Evolutionary conservation across 2,329 filamentous ascomycete genomes (phyloP).

Genomic region (Leptographium lundbergii): DNA sequence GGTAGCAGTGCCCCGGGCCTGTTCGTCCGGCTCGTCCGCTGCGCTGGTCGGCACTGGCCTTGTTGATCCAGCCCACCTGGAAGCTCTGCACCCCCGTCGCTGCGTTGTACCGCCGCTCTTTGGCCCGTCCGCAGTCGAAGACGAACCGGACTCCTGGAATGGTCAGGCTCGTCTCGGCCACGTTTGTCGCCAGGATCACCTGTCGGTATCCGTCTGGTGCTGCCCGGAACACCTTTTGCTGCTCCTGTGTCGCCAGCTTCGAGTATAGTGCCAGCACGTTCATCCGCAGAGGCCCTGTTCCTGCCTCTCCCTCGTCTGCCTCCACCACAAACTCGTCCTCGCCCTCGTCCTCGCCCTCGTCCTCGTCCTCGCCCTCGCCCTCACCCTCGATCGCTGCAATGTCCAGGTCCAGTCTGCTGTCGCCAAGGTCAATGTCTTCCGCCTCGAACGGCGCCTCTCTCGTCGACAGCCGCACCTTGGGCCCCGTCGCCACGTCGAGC

Average conservation of each 20-base stretch:
- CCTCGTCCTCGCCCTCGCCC: conserved; percentile 38
- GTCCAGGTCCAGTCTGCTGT: conserved; percentile 19
- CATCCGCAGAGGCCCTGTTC: conserved; percentile 56
- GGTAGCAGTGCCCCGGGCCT: conserved; percentile 89
- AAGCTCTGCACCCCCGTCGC: conserved; percentile 89
- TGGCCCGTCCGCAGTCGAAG: conserved; percentile 85
- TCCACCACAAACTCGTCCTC: conserved; percentile 49
- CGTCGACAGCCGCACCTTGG: conserved; percentile 62
- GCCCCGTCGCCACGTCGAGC: conserved; percentile 41
- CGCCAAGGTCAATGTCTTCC: conserved; percentile 77
- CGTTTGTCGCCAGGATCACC: conserved; percentile 87
- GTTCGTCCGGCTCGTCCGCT: conserved; percentile 91
- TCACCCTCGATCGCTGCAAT: conserved; percentile 18
- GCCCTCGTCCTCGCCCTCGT: conserved; percentile 45
- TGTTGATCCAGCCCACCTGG: conserved; percentile 92
- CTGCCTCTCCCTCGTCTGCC: conserved; percentile 39
- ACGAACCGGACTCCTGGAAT: conserved; percentile 94
- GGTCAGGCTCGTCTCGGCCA: conserved; percentile 92
- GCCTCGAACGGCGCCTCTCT: conserved; percentile 68
- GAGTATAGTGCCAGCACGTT: conserved; percentile 93
- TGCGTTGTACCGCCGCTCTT: conserved; percentile 83
- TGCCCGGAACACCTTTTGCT: conserved; percentile 79
- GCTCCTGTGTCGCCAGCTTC: conserved; percentile 77
- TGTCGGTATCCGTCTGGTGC: conserved; percentile 72
- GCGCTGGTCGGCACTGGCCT: conserved; percentile 85